Conservation (phyloP, 768 basidiomycete species). For the Tephrocybe sp. region DNA sequence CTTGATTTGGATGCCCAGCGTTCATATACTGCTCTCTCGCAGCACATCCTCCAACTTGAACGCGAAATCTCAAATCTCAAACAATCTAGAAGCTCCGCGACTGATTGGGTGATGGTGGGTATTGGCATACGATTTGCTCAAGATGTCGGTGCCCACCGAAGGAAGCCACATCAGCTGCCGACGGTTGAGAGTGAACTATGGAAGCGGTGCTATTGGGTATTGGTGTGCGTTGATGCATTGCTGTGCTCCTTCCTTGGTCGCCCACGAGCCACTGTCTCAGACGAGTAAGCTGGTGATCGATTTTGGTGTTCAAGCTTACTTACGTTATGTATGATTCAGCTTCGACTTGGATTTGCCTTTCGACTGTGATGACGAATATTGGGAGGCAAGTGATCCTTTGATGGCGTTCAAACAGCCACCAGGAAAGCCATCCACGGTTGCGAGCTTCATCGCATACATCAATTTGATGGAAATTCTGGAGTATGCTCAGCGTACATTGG, state of each 20-base stretch:
- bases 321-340: slow-evolving; percentile 33
- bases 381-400: slow-evolving; percentile 50
- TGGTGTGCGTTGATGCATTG: slow-evolving; percentile 22
- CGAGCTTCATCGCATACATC: slow-evolving; percentile 55
- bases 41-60: slow-evolving; percentile 15
- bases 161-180: slow-evolving; percentile 28
- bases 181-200: slow-evolving; percentile 59
- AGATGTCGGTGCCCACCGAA: slow-evolving; percentile 57
- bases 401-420: slow-evolving; percentile 63
- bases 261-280: slow-evolving; percentile 19
- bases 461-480: slow-evolving; percentile 63
- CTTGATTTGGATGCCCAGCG: slow-evolving; percentile 9
- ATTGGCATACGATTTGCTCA: slow-evolving; percentile 58
- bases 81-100: slow-evolving; percentile 28
- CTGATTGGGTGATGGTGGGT: slow-evolving; percentile 53
- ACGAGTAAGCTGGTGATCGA: slow-evolving; percentile 15
- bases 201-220: slow-evolving; percentile 53
- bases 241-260: slow-evolving; percentile 20
- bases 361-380: slow-evolving; percentile 70
- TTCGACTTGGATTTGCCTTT: slow-evolving; percentile 70
- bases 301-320: too few relatives aligned
- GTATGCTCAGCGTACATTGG: slow-evolving; percentile 63
- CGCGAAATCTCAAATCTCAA: slow-evolving; percentile 15
- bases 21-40: slow-evolving; percentile 14
- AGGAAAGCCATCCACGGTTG: slow-evolving; percentile 51